A percentile compares a stretch with the other conserved stretches of the same genome.
These are phyloP conservation scores for Gossypium raimondii DNA, from an alignment of 345 rosid species.

Conservation along the genomic window DNA sequence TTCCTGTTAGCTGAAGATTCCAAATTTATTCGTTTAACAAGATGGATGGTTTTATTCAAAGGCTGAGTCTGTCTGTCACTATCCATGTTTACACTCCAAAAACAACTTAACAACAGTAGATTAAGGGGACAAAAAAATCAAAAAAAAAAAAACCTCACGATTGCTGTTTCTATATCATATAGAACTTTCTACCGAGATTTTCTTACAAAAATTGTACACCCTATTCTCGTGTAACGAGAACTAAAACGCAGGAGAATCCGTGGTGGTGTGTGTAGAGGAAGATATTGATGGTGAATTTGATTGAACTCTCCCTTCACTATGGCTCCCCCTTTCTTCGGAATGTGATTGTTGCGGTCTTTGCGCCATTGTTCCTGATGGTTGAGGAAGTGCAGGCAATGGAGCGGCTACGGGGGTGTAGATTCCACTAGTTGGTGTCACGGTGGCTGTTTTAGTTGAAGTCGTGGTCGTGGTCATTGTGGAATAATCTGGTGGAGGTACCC, in stretches of 20 bases:
- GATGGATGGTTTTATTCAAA: slow-evolving; percentile 19
- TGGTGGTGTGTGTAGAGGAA: slow-evolving; percentile 61
- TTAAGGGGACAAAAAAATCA: background rate
- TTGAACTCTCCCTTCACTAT: slow-evolving; percentile 33
- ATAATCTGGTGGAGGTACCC: slow-evolving; percentile 72
- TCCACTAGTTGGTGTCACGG: slow-evolving; percentile 23
- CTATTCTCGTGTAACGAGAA: background rate
- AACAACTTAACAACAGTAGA: background rate
- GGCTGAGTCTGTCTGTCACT: slow-evolving; percentile 13
- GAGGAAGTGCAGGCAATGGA: slow-evolving; percentile 16
- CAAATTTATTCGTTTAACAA: slow-evolving; percentile 9
- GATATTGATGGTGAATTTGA: slow-evolving; percentile 60
- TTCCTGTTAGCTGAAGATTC: background rate
- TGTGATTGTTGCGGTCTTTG: slow-evolving; percentile 21
- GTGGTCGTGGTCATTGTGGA: slow-evolving; percentile 36
- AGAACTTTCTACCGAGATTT: slow-evolving; percentile 11
- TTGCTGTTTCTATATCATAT: background rate
- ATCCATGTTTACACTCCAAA: slow-evolving; percentile 13
- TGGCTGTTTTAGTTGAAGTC: slow-evolving; percentile 24
- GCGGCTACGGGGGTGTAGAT: slow-evolving; percentile 47
- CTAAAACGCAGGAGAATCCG: slow-evolving; percentile 41
- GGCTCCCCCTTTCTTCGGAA: slow-evolving; percentile 44
- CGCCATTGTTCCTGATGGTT: background rate
- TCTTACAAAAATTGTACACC: slow-evolving; percentile 38
- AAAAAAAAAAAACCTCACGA: background rate